These are phyloP conservation scores for Tetracentron sinense DNA, from an alignment of 164 flowering plant genomes.

Conservation along the genomic window DNA sequence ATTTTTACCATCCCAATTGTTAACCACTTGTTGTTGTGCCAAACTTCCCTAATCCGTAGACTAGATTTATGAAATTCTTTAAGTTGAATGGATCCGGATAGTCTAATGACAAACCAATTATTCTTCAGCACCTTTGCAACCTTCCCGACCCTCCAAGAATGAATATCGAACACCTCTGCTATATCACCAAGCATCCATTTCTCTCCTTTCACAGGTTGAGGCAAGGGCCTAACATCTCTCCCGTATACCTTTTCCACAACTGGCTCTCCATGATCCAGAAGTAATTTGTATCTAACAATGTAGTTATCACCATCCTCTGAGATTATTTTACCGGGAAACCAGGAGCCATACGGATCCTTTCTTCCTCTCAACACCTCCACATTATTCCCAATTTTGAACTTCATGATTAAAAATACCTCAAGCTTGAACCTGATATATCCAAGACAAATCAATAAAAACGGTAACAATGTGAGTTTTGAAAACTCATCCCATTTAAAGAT, in stretches of 20 bases:
- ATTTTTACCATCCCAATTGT: slow-evolving; percentile 14
- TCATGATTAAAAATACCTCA: slow-evolving; percentile 15
- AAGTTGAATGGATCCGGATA: slow-evolving; percentile 27
- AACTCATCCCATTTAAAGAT: not conserved
- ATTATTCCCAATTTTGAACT: slow-evolving; percentile 24
- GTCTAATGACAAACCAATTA: slow-evolving; percentile 18
- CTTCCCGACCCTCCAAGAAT: slow-evolving; percentile 33
- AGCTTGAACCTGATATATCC: slow-evolving; percentile 7
- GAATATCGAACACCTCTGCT: slow-evolving; percentile 26
- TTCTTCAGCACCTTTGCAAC: slow-evolving; percentile 24
- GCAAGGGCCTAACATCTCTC: slow-evolving; percentile 28
- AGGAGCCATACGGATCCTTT: slow-evolving; percentile 19
- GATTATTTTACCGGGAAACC: slow-evolving; percentile 32
- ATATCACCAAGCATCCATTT: slow-evolving; percentile 34
- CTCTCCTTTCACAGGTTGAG: slow-evolving; percentile 13
- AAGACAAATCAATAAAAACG: slow-evolving; percentile 4
- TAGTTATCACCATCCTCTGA: slow-evolving; percentile 17
- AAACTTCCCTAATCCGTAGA: slow-evolving; percentile 25
- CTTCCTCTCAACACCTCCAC: slow-evolving; percentile 32
- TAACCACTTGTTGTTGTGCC: slow-evolving; percentile 26
- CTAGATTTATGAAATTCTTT: slow-evolving; percentile 26
- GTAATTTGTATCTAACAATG: slow-evolving; percentile 19
- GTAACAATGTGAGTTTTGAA: not conserved
- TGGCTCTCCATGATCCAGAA: slow-evolving; percentile 10
- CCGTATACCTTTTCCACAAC: slow-evolving; percentile 21